phyloP scores from a whole-genome alignment of 202 grass and related monocot species.

The Hordeum pubiflorum region DNA sequence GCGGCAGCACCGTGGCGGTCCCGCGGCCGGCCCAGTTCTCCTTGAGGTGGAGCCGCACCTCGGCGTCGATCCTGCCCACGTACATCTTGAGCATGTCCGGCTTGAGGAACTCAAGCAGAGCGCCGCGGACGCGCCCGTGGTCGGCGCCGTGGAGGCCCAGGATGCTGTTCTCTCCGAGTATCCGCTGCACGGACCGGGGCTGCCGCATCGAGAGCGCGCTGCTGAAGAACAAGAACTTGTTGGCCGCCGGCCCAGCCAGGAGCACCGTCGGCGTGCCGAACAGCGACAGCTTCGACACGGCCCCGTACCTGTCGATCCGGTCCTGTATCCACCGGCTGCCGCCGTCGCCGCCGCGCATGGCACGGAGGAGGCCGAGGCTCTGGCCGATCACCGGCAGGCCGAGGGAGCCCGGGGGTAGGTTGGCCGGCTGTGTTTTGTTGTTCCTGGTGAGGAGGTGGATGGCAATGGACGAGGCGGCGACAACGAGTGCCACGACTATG shows the following conservation, averaged over 20 bases:
- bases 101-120: constrained; percentile 39
- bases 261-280: constrained; percentile 40
- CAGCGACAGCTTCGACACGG: constrained; percentile 52
- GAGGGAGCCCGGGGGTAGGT: constrained; percentile 47
- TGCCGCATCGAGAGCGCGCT: constrained; percentile 31
- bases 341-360: constrained; percentile 33
- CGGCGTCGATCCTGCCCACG: constrained; percentile 33
- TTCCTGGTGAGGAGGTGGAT: not conserved
- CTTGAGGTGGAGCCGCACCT: constrained; percentile 34
- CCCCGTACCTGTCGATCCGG: constrained; percentile 24
- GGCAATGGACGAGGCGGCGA: not conserved
- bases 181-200: constrained; percentile 15
- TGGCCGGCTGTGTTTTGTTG: not conserved
- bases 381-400: constrained; percentile 50
- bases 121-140: constrained; percentile 29
- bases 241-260: constrained; percentile 27
- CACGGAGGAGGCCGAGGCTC: constrained; percentile 44
- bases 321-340: constrained; percentile 32
- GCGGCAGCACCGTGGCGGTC: constrained; percentile 12
- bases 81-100: constrained; percentile 40
- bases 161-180: constrained; percentile 38
- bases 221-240: constrained; percentile 35
- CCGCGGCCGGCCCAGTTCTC: constrained; percentile 8
- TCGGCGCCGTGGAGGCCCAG: constrained; percentile 41
- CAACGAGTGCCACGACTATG: not conserved